These are phyloP conservation scores for Ceratobasidium papillatum DNA, from an alignment of 1,284 basidiomycete genomes.

Conservation along the genomic window DNA sequence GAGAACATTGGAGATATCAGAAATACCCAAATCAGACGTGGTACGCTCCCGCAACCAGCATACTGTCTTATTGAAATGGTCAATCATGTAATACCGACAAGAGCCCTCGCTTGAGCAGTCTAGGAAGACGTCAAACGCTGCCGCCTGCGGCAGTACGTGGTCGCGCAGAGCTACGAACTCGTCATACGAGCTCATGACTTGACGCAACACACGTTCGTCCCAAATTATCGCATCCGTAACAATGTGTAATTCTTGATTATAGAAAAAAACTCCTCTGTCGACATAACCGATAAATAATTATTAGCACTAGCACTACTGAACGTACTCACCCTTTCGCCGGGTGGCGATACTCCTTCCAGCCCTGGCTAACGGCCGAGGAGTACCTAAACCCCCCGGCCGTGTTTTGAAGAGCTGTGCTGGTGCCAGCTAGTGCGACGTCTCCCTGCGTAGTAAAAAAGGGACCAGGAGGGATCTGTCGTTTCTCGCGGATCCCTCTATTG, in stretches of 20 bases:
- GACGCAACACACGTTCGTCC: not conserved
- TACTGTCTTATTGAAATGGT: slow-evolving; percentile 24
- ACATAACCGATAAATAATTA: not conserved
- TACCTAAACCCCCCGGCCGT: not conserved
- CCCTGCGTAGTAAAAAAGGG: not conserved
- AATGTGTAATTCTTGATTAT: slow-evolving; percentile 8
- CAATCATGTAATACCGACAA: slow-evolving; percentile 34
- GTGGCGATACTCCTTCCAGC: slow-evolving; percentile 32
- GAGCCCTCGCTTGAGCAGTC: slow-evolving; percentile 27
- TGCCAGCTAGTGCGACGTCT: not conserved
- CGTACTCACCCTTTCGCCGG: slow-evolving; percentile 33
- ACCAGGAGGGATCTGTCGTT: not conserved
- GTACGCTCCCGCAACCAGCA: slow-evolving; percentile 33
- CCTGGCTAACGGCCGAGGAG: not conserved
- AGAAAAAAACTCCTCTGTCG: slow-evolving; percentile 20
- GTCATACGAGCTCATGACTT: slow-evolving; percentile 13
- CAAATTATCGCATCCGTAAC: slow-evolving; percentile 28
- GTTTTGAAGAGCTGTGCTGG: not conserved
- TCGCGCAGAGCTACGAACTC: slow-evolving; percentile 7
- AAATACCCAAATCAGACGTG: slow-evolving; percentile 24
- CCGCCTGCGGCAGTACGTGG: slow-evolving; percentile 2
- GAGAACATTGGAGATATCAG: slow-evolving; percentile 18
- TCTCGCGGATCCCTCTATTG: slow-evolving; percentile 11
- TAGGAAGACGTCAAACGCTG: slow-evolving; percentile 20
- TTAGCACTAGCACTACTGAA: not conserved